Evolutionary conservation across 805 yeast species (phyloP), one percentile per base, ranked within the genome.

Genomic region (Barnettozyma siamensis): DNA sequence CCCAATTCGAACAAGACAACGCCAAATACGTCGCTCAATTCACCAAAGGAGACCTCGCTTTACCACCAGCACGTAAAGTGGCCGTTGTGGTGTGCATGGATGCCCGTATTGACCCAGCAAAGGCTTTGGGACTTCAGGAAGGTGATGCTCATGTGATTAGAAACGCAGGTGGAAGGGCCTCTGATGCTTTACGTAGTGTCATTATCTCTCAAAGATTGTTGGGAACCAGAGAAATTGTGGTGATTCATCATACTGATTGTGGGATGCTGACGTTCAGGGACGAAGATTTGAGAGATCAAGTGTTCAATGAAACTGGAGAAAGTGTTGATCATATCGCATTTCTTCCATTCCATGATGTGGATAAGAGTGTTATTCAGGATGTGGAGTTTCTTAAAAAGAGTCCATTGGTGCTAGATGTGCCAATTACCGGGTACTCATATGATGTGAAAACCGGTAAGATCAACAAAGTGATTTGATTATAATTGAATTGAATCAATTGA

Each of bases 111-210:
- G 40, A 42, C 24, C 41, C 40, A 7, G 42, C 29, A 23, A 35
- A 31, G 19, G 23, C 33, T 15, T 26, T 42, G 3, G 45, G 45
- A 9, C 31, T 67, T 69, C 50, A 60, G 20, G 65, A 60, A 46
- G 72, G 72, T 16, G 72, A 67, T 37, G 70, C 67, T 8, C 72
- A 67, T 51, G 69, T 67, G 6, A 64, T 67, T 28, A 55, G 72
- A 47, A 67, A 67, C 45, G 72, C 72, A 12, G 72, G 72, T 12
- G 72, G 72, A 3, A 51, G 72, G 46, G 63, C 70, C 1, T 43
- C 58, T 21, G 72, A 67, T 43, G 69, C 69, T 3, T 51, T 67
- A 27, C 45, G 72, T 16, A 57, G 65, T 44, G 46, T 67, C 18
- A 62, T 67, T 16, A 67, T 67, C 37, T 66, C 70, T 10, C 72